Evolutionary conservation across 257 asterid genomes (phyloP), one percentile per base, ranked within the genome.

Genomic region (Nicotiana knightiana): DNA sequence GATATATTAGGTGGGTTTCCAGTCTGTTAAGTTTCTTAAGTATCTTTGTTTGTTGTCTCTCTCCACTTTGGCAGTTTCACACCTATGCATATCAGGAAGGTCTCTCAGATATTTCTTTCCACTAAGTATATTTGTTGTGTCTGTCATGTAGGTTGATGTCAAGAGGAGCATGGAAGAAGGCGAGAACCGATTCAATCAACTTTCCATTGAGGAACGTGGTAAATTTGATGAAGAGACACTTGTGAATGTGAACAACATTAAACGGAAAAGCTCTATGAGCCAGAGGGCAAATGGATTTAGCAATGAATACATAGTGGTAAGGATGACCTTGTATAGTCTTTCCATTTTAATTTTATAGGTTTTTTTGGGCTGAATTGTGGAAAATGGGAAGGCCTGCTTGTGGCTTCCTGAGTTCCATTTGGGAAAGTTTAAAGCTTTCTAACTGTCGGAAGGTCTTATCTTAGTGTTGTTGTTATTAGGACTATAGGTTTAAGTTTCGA

Each of bases 161-260:
- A 94, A 92, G 84, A 88, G 68, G 85, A 89, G 89, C 93, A 85
- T 89, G 88, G 97, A 93, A 46, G 95, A 82, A 85, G 98, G 97
- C 53, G 99, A 96, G 82, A 91, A 89, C 68, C 88, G 88, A 86
- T 96, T 94, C 81, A 94, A 96, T 85, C 89, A 91, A 81, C 92
- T 96, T 71, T 96, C 97, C 9, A 91, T 94, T 37, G 99, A 96
- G 88, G 99, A 96, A 83, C 98, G 98, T 66, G 97, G 97, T 11
- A 94, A 96, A 88, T 96, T 96, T 90, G 99, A 94, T 21, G 99
- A 96, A 91, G 98, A 96, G 90, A 94, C 99, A 39, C 96, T 96
- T 35, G 97, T 96, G 67, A 96, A 96, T 67, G 93, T 94, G 82
- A 93, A 94, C 90, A 94, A 84, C 89, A 92, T 96, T 57, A 96